Evolutionary conservation across 202 grass and related monocot genomes (phyloP), one percentile per base, ranked within the genome.

Genomic region (Eragrostis tef): DNA sequence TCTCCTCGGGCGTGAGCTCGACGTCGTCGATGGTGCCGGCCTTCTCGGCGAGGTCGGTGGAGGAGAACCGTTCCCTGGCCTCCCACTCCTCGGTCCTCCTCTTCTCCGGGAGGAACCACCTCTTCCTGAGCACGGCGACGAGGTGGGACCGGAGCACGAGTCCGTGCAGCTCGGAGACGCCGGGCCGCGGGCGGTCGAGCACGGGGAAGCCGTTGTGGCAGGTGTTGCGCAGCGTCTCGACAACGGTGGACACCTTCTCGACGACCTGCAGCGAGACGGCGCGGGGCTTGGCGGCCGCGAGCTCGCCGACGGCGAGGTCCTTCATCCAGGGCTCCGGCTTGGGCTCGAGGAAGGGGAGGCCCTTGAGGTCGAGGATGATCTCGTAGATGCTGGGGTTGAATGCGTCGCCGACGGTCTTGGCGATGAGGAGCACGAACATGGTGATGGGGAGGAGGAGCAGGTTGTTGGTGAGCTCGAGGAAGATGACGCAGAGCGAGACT

Each of bases 321-420:
- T 91, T 94, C 95, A 98, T 98, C 95, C 95, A 98, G 0, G 92
- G 85, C 64, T 98, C 92, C 0, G 90, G 88, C 83, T 88, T 89
- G 17, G 92, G 71, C 0, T 98, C 95, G 6, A 98, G 79, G 88
- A 98, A 98, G 1, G 95, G 95, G 6, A 98, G 66, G 1, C 92
- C 88, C 72, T 94, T 98, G 84, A 98, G 92, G 34, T 98, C 90
- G 24, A 98, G 92, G 76, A 98, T 98, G 85, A 98, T 98, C 89
- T 94, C 95, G 78, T 98, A 98, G 74, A 98, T 98, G 84, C 92
- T 94, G 16, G 92, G 95, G 87, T 98, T 98, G 69, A 98, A 89
- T 0, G 82, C 90, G 22, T 98, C 92, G 25, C 92, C 92, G 31
- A 98, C 88, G 2, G 90, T 86, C 86, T 98, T 98, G 54, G 95